A percentile compares a stretch with the other conserved stretches of the same genome.
phyloP scores from a whole-genome alignment of 169 alveolate species.

The Plasmodium vinckei region DNA sequence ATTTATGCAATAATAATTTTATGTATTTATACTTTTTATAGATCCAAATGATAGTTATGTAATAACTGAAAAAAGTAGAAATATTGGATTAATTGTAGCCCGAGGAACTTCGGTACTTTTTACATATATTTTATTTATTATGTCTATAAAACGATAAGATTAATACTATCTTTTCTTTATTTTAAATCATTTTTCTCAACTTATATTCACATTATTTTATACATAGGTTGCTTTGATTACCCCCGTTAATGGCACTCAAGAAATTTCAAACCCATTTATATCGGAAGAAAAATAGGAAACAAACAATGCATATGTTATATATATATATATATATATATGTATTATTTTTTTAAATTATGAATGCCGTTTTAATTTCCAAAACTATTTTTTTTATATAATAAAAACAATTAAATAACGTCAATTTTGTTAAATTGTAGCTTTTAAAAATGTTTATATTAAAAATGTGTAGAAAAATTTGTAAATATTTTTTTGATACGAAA shows the following conservation, averaged over 20 bases:
- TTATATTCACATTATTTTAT: not conserved
- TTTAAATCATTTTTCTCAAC: not conserved
- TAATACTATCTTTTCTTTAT: not conserved
- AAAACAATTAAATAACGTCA: no score
- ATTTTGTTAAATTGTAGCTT: no score
- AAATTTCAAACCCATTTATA: constrained; percentile 88
- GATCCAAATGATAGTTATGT: constrained; percentile 88
- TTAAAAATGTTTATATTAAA: no score
- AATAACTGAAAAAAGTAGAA: constrained; percentile 86
- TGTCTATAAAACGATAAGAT: not conserved
- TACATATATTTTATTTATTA: not conserved
- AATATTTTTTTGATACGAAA: no score
- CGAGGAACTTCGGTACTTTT: constrained; percentile 91
- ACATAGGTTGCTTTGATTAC: constrained; percentile 86
- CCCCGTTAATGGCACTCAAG: constrained; percentile 91
- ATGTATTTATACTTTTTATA: constrained; percentile 10
- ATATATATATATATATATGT: no score
- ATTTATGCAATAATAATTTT: not conserved
- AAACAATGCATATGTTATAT: no score
- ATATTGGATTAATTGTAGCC: constrained; percentile 91
- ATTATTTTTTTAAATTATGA: no score
- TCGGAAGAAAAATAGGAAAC: constrained; percentile 44
- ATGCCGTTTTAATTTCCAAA: no score
- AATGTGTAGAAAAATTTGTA: no score
- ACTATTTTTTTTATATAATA: no score